Conservation (phyloP, 306 rosid species). For the Medicago lupulina region DNA sequence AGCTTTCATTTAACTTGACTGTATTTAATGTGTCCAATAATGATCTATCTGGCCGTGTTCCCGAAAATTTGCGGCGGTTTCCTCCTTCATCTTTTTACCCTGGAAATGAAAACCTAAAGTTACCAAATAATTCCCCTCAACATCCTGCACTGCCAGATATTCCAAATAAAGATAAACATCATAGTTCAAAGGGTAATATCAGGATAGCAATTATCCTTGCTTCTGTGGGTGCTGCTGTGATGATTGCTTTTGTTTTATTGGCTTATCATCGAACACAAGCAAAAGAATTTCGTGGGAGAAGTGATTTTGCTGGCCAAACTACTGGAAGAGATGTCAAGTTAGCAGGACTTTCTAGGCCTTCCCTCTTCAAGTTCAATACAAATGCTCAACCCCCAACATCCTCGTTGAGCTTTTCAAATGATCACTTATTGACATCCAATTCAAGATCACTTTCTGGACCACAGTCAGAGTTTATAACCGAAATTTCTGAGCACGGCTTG, state of each 20-base stretch:
- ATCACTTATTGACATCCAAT: slow-evolving; percentile 80
- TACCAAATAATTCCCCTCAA: slow-evolving; percentile 42
- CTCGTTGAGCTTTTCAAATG: slow-evolving; percentile 85
- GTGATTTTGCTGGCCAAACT: slow-evolving; percentile 62
- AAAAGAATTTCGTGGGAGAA: slow-evolving; percentile 82
- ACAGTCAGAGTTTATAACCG: slow-evolving; percentile 63
- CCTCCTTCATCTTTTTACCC: slow-evolving; percentile 74
- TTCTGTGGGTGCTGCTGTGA: slow-evolving; percentile 83
- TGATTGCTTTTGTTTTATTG: slow-evolving; percentile 87
- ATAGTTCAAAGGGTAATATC: slow-evolving; percentile 66
- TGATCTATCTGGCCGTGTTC: slow-evolving; percentile 79
- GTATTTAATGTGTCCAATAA: slow-evolving; percentile 84
- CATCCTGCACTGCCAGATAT: slow-evolving; percentile 57
- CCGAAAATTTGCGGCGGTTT: slow-evolving; percentile 68
- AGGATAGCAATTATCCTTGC: slow-evolving; percentile 94
- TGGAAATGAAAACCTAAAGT: slow-evolving; percentile 64
- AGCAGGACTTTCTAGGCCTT: slow-evolving; percentile 68
- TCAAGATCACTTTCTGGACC: slow-evolving; percentile 83
- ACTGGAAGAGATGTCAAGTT: slow-evolving; percentile 74
- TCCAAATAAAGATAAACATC: slow-evolving; percentile 46
- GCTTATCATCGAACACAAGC: slow-evolving; percentile 82
- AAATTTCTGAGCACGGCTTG: slow-evolving; percentile 66
- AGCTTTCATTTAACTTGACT: slow-evolving; percentile 70
- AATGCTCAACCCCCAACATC: slow-evolving; percentile 68
- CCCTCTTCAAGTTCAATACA: slow-evolving; percentile 78